These are phyloP conservation scores for Cytospora schulzeri DNA, from an alignment of 2,329 filamentous ascomycete genomes.

Conservation along the genomic window DNA sequence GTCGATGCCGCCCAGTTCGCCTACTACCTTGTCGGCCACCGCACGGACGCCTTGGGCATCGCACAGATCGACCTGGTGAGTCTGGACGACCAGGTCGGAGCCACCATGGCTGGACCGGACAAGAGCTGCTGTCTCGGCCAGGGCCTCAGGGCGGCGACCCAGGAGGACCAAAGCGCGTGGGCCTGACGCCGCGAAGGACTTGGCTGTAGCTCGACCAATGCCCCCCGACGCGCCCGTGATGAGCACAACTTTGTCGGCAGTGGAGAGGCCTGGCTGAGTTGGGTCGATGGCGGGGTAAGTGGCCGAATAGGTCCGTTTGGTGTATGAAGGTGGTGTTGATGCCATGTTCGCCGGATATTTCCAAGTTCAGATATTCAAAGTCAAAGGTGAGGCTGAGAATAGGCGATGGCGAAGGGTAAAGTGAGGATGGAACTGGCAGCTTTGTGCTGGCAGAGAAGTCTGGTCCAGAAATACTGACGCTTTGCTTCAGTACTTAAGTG, in stretches of 20 bases:
- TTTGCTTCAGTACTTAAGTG: background rate
- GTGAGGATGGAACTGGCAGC: background rate
- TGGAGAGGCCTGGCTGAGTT: conserved; percentile 25
- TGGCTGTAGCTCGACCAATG: conserved; percentile 39
- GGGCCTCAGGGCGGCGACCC: conserved; percentile 27
- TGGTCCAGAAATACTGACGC: background rate
- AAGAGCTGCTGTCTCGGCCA: conserved; percentile 23
- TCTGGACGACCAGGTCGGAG: conserved; percentile 27
- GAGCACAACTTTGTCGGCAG: conserved; percentile 36
- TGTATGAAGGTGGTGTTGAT: conserved; percentile 27
- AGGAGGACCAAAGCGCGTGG: conserved; percentile 29
- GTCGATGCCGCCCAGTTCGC: conserved; percentile 37
- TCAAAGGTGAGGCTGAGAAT: background rate
- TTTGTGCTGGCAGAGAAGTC: background rate
- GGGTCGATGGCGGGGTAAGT: conserved; percentile 28
- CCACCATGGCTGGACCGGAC: conserved; percentile 6
- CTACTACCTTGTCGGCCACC: conserved; percentile 28
- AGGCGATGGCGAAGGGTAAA: background rate
- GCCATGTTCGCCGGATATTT: background rate
- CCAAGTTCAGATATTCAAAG: background rate
- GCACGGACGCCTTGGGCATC: conserved; percentile 29
- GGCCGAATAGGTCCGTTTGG: conserved; percentile 24
- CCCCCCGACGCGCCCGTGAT: conserved; percentile 41
- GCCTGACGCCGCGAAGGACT: conserved; percentile 39
- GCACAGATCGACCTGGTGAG: conserved; percentile 33